Percentiles rank a stretch among this genome's conserved stretches.
Conservation (phyloP, 371 early-diverging fungal genomes). For the Mortierella polycephala region DNA sequence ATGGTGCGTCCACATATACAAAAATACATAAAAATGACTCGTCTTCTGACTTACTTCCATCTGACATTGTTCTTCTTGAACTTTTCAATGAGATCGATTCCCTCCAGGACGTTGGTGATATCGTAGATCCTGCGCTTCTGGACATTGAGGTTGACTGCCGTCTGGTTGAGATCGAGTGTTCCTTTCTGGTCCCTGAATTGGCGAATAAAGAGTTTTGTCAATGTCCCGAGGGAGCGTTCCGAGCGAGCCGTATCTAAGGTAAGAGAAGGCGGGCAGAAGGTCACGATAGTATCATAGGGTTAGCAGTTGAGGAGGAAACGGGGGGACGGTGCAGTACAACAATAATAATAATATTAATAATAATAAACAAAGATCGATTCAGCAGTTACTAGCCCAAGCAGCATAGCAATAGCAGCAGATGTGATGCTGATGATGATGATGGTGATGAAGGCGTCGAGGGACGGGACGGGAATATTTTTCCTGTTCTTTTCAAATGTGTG, state of each 20-base stretch:
- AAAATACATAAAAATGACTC: constrained; percentile 9
- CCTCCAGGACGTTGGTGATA: constrained; percentile 89
- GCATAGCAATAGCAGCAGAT: too few relatives aligned
- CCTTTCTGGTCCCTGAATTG: constrained; percentile 72
- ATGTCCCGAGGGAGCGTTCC: constrained; percentile 70
- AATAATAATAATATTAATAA: too few relatives aligned
- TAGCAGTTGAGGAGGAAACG: constrained; percentile 13
- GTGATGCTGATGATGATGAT: too few relatives aligned
- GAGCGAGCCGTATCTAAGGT: constrained; percentile 49
- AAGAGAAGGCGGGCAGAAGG: not conserved
- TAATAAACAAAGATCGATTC: too few relatives aligned
- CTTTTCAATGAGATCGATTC: constrained; percentile 81
- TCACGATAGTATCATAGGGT: constrained; percentile 9
- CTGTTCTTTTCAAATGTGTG: not conserved
- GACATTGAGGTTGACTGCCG: constrained; percentile 76
- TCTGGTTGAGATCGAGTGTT: constrained; percentile 77
- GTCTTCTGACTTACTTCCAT: constrained; percentile 74
- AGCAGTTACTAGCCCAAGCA: too few relatives aligned
- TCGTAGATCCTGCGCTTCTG: constrained; percentile 90
- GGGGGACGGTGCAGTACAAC: not conserved
- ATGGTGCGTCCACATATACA: not conserved
- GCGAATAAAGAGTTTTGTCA: constrained; percentile 82
- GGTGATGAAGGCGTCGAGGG: not conserved
- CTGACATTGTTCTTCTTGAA: constrained; percentile 82
- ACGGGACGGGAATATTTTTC: constrained; percentile 40